phyloP scores from a whole-genome alignment of 331 rosid species.

The Pyrus hybrid region DNA sequence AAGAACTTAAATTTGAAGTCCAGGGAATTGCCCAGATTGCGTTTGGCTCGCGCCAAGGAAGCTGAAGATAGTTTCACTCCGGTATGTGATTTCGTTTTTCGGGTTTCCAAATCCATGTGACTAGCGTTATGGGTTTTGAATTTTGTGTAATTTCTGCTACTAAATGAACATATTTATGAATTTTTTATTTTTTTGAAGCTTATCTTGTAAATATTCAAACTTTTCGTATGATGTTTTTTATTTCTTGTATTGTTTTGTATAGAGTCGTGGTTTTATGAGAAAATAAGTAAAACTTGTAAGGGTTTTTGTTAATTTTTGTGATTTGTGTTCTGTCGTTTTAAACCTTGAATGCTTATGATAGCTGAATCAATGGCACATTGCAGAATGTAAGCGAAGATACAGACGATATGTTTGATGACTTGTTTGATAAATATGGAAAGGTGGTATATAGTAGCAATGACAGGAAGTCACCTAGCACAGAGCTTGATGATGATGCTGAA shows the following conservation, averaged over 20 bases:
- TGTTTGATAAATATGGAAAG: conserved; percentile 72
- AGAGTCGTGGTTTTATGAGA: too few relatives aligned
- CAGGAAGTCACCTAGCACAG: conserved; percentile 55
- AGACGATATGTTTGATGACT: conserved; percentile 75
- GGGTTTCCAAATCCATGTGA: background rate
- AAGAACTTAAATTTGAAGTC: conserved; percentile 16
- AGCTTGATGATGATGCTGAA: conserved; percentile 87
- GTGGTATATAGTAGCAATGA: conserved; percentile 67
- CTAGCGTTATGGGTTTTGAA: background rate
- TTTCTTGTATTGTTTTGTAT: too few relatives aligned
- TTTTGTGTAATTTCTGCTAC: background rate
- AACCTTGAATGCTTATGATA: background rate
- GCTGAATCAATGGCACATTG: conserved; percentile 6
- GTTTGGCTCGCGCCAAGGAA: conserved; percentile 56
- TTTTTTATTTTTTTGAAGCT: background rate
- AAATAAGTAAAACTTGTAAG: background rate
- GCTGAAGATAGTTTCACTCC: conserved; percentile 53
- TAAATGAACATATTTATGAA: background rate
- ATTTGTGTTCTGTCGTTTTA: background rate
- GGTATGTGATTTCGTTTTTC: conserved; percentile 23
- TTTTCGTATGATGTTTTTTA: background rate
- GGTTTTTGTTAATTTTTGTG: background rate
- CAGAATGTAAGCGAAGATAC: conserved; percentile 73
- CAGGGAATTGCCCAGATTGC: conserved; percentile 13
- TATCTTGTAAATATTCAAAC: background rate